phyloP scores from a whole-genome alignment of 345 rosid genomes.

The Schrenkiella parvula region DNA sequence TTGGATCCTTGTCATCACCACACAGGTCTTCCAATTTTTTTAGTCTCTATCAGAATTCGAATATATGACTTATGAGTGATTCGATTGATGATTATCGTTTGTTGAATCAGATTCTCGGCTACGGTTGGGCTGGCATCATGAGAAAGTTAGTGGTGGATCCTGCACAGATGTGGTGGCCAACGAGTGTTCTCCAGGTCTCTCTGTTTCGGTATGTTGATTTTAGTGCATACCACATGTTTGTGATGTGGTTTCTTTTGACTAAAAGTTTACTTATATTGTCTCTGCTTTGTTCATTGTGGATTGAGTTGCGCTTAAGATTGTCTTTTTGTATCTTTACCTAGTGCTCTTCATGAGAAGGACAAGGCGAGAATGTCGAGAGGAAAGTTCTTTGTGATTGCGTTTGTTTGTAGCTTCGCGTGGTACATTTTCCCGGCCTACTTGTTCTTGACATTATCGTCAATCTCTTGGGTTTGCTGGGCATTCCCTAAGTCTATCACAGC shows the following conservation, averaged over 20 bases:
- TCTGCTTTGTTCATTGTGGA: neutral
- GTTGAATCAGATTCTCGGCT: slow-evolving; percentile 48
- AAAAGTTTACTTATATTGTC: neutral
- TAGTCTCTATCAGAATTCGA: neutral
- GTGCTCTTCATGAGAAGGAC: slow-evolving; percentile 62
- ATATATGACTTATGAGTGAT: neutral
- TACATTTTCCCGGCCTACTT: slow-evolving; percentile 57
- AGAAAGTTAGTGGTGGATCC: slow-evolving; percentile 62
- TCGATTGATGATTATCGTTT: neutral
- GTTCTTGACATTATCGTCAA: slow-evolving; percentile 40
- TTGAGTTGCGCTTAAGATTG: neutral
- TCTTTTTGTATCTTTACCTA: neutral
- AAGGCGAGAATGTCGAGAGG: slow-evolving; percentile 44
- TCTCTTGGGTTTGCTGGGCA: slow-evolving; percentile 60
- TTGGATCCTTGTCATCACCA: slow-evolving; percentile 57
- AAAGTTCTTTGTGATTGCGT: slow-evolving; percentile 60
- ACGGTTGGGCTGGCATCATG: slow-evolving; percentile 70
- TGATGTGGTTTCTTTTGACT: neutral
- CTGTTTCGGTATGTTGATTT: slow-evolving; percentile 48
- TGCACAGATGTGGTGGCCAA: slow-evolving; percentile 75
- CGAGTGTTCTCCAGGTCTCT: slow-evolving; percentile 56
- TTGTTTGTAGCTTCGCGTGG: slow-evolving; percentile 62
- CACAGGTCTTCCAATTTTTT: slow-evolving; percentile 41
- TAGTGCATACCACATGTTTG: neutral
- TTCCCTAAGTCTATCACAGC: slow-evolving; percentile 53